phyloP scores from a whole-genome alignment of 2,329 filamentous ascomycete genomes.

The Aspergillus sp. region DNA sequence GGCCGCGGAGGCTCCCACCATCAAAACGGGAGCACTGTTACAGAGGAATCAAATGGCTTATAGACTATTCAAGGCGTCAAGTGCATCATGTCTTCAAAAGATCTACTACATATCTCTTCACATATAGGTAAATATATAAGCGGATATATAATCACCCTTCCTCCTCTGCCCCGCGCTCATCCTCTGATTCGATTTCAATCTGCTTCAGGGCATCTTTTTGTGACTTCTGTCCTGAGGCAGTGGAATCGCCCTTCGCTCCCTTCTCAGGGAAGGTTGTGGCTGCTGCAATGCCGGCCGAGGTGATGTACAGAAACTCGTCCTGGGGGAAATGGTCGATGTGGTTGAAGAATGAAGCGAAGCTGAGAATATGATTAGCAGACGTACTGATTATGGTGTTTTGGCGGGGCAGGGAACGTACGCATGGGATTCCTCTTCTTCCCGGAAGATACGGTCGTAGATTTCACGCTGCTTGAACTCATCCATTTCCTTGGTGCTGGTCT shows the following conservation, averaged over 20 bases:
- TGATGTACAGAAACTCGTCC: conserved; percentile 75
- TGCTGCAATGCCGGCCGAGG: conserved; percentile 68
- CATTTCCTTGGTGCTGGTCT: conserved; percentile 76
- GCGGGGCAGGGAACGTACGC: conserved; percentile 66
- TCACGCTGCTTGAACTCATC: conserved; percentile 87
- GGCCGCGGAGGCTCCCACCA: background rate
- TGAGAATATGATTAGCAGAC: conserved; percentile 36
- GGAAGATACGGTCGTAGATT: conserved; percentile 91
- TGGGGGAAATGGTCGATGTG: conserved; percentile 76
- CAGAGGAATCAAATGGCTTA: background rate
- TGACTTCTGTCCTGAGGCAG: conserved; percentile 26
- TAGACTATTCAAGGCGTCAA: background rate
- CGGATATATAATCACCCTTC: conserved; percentile 18
- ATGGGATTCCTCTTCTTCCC: conserved; percentile 84
- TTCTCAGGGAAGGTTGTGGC: conserved; percentile 43
- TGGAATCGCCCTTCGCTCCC: conserved; percentile 11
- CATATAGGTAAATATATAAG: background rate
- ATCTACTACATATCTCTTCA: background rate
- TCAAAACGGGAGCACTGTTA: background rate
- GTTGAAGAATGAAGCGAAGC: conserved; percentile 78
- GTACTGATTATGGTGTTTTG: background rate
- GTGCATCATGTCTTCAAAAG: background rate
- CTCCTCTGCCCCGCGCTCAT: conserved; percentile 34
- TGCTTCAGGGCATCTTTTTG: conserved; percentile 38
- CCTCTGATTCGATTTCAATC: conserved; percentile 38